Evolutionary conservation across 2,329 filamentous ascomycete species (phyloP).

Genomic region (Penicillium oxalicum): DNA sequence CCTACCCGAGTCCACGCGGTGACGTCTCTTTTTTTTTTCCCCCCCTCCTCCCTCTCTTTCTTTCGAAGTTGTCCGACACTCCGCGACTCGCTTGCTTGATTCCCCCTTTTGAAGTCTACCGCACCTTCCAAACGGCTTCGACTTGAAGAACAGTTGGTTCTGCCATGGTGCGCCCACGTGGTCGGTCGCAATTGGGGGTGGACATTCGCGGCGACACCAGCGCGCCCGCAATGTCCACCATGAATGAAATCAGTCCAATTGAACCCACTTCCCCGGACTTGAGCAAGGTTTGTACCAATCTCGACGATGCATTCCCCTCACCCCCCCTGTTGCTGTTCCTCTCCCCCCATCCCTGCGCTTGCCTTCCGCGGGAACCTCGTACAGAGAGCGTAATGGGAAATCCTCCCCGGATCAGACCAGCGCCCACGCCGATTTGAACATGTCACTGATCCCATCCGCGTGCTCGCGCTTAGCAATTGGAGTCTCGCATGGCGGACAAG

Average conservation of each 20-base stretch:
- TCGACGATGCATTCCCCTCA: constrained; percentile 6
- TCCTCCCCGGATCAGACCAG: neutral
- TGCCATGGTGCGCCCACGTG: constrained; percentile 37
- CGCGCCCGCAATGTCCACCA: constrained; percentile 43
- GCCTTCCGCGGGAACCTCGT: neutral
- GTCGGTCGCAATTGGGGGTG: constrained; percentile 42
- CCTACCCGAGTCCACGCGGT: constrained; percentile 1
- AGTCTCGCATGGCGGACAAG: constrained; percentile 23
- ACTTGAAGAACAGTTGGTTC: neutral
- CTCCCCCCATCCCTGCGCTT: too few relatives aligned
- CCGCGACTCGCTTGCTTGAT: too few relatives aligned
- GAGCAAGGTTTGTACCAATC: constrained; percentile 25
- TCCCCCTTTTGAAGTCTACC: neutral
- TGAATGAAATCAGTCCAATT: constrained; percentile 34
- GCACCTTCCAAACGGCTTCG: neutral
- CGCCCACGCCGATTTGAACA: neutral
- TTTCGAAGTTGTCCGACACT: too few relatives aligned
- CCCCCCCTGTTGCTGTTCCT: too few relatives aligned
- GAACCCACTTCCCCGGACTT: constrained; percentile 25
- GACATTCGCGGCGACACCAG: constrained; percentile 45
- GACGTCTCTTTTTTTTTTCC: neutral
- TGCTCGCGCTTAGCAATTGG: constrained; percentile 14
- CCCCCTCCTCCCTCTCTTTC: neutral
- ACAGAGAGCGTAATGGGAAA: neutral
- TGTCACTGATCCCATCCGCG: too few relatives aligned